phyloP scores from a whole-genome alignment of 164 flowering plant species.

The Piper betle region DNA sequence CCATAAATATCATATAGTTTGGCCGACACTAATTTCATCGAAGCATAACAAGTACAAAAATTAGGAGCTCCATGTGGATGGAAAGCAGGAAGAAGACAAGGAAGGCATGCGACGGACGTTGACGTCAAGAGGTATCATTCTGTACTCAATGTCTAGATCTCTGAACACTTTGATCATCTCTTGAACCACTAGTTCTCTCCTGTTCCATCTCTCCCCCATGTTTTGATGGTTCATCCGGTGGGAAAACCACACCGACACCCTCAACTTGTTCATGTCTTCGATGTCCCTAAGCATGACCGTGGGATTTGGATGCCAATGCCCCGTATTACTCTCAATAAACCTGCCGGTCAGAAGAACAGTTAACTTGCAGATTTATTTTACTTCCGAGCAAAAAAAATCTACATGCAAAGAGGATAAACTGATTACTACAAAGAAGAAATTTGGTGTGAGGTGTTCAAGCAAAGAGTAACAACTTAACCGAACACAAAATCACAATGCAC shows the following conservation, averaged over 20 bases:
- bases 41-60: too few relatives aligned
- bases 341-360: constrained; percentile 14
- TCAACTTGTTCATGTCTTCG: constrained; percentile 44
- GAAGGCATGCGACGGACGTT: constrained; percentile 33
- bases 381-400: too few relatives aligned
- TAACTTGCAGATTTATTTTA: neutral
- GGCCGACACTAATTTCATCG: too few relatives aligned
- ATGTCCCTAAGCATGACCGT: constrained; percentile 31
- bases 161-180: constrained; percentile 36
- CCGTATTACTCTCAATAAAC: constrained; percentile 28
- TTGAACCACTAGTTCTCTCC: constrained; percentile 42
- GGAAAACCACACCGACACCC: constrained; percentile 25
- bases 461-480: too few relatives aligned
- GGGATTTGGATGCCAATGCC: constrained; percentile 46
- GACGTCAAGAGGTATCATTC: constrained; percentile 44
- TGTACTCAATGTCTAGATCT: constrained; percentile 45
- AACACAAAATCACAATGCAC: too few relatives aligned
- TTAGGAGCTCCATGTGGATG: constrained; percentile 26
- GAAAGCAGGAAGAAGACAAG: constrained; percentile 17
- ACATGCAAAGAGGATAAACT: too few relatives aligned
- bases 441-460: too few relatives aligned
- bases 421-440: too few relatives aligned
- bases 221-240: constrained; percentile 47
- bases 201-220: constrained; percentile 35
- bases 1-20: too few relatives aligned